These are phyloP conservation scores for Kodamaea sagamina DNA, from an alignment of 805 yeast species.

Conservation along the genomic window DNA sequence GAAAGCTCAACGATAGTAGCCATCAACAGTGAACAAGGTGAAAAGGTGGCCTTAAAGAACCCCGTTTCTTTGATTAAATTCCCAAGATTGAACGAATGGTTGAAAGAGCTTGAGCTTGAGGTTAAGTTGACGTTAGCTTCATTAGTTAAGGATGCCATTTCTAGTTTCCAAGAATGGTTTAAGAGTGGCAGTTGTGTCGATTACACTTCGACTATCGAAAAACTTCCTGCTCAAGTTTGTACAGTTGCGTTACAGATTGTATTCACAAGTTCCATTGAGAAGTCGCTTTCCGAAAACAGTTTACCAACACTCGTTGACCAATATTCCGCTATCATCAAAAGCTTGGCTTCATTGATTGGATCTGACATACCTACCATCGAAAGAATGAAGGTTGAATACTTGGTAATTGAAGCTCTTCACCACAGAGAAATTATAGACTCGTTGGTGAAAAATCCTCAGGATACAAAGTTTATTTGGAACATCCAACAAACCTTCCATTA, in stretches of 20 bases:
- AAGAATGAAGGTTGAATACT: slow-evolving; percentile 53
- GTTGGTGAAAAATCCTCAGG: slow-evolving; percentile 7
- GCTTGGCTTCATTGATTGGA: slow-evolving; percentile 29
- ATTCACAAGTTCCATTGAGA: slow-evolving; percentile 54
- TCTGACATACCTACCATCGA: slow-evolving; percentile 25
- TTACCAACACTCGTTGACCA: slow-evolving; percentile 8
- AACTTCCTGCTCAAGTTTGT: slow-evolving; percentile 57
- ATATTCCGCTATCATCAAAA: slow-evolving; percentile 17
- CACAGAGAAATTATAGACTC: slow-evolving; percentile 42
- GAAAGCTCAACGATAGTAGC: slow-evolving; percentile 41
- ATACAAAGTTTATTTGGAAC: slow-evolving; percentile 45
- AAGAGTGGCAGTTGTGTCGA: neutral
- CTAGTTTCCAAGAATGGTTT: neutral
- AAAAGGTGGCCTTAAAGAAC: slow-evolving; percentile 43
- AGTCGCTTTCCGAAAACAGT: slow-evolving; percentile 15
- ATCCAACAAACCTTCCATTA: slow-evolving; percentile 54
- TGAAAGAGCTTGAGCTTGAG: slow-evolving; percentile 56
- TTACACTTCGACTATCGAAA: slow-evolving; percentile 37
- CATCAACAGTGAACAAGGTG: slow-evolving; percentile 68
- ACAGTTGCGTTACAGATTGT: slow-evolving; percentile 55
- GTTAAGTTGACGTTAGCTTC: slow-evolving; percentile 50
- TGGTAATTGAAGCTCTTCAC: slow-evolving; percentile 70
- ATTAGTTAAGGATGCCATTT: slow-evolving; percentile 22
- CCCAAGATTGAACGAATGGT: slow-evolving; percentile 60
- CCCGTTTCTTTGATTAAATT: slow-evolving; percentile 47